Percentiles rank a stretch among this genome's conserved stretches.
Conservation (phyloP, 1,139 yeast species). For the Eremothecium gossypii region DNA sequence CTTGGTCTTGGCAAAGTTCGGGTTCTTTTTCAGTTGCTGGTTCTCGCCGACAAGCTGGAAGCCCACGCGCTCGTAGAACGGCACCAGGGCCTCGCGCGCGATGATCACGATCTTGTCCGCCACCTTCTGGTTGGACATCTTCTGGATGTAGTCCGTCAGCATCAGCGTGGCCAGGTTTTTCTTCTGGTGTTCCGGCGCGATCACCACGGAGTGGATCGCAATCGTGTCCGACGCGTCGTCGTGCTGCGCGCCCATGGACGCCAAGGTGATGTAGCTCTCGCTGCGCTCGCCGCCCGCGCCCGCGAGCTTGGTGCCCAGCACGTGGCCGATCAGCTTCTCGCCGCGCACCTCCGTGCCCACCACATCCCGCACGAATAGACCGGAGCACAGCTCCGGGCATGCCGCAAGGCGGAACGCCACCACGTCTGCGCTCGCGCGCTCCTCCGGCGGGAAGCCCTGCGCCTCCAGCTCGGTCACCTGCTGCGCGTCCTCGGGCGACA, state of each 20-base stretch:
- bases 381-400: slow-evolving; percentile 88
- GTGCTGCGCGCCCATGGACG: slow-evolving; percentile 60
- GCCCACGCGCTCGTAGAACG: slow-evolving; percentile 75
- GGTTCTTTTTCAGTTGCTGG: slow-evolving; percentile 22
- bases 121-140: slow-evolving; percentile 75
- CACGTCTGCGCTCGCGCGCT: slow-evolving; percentile 57
- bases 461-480: slow-evolving; percentile 54
- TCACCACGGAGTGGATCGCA: slow-evolving; percentile 76
- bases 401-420: slow-evolving; percentile 59
- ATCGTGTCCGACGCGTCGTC: slow-evolving; percentile 63
- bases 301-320: slow-evolving; percentile 68
- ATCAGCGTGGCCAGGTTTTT: slow-evolving; percentile 74
- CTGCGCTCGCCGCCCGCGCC: slow-evolving; percentile 32
- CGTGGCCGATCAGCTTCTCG: slow-evolving; percentile 75
- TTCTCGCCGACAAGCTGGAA: slow-evolving; percentile 36
- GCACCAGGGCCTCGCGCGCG: slow-evolving; percentile 58
- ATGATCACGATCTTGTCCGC: slow-evolving; percentile 71
- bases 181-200: slow-evolving; percentile 73
- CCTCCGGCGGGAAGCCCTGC: slow-evolving; percentile 60
- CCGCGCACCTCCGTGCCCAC: slow-evolving; percentile 31
- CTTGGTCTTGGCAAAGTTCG: slow-evolving; percentile 22
- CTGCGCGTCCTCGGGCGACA: slow-evolving; percentile 58
- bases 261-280: slow-evolving; percentile 45
- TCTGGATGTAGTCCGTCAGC: slow-evolving; percentile 83
- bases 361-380: slow-evolving; percentile 61